phyloP scores from a whole-genome alignment of 495 filamentous ascomycete species.

The Penicillium lividum region DNA sequence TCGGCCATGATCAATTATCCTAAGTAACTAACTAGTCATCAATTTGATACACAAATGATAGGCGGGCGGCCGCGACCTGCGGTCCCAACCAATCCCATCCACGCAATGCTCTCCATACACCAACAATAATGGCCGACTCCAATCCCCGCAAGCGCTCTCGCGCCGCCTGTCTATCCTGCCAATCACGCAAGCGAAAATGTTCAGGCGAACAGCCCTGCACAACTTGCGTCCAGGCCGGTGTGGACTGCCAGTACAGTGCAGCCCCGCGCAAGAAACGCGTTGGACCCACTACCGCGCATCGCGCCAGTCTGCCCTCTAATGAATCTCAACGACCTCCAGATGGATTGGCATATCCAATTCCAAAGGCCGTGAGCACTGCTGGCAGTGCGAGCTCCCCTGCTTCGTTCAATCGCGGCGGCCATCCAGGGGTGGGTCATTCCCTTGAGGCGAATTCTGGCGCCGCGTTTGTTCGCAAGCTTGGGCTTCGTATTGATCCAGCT shows the following conservation, averaged over 20 bases:
- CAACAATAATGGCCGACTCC: constrained; percentile 33
- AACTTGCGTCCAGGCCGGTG: constrained; percentile 51
- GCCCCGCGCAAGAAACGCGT: constrained; percentile 38
- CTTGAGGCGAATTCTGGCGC: constrained; percentile 57
- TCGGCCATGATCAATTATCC: not conserved
- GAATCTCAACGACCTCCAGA: constrained; percentile 20
- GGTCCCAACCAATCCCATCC: not conserved
- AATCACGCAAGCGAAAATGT: constrained; percentile 57
- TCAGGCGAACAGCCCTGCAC: constrained; percentile 51
- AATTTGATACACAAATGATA: not conserved
- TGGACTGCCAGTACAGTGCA: constrained; percentile 47
- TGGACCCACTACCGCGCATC: constrained; percentile 19
- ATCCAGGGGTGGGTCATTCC: constrained; percentile 18
- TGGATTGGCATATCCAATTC: constrained; percentile 12
- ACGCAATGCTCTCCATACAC: constrained; percentile 9
- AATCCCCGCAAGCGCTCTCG: constrained; percentile 45
- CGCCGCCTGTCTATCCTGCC: constrained; percentile 52
- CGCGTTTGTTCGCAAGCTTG: constrained; percentile 56
- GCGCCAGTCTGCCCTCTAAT: constrained; percentile 12
- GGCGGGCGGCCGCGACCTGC: not conserved
- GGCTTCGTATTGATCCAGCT: constrained; percentile 49
- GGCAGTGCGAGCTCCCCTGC: constrained; percentile 15
- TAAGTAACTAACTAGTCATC: not conserved
- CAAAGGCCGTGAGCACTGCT: constrained; percentile 1
- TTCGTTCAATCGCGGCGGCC: constrained; percentile 8